A percentile compares a stretch with the other conserved stretches of the same genome.
Conservation (phyloP, 2,329 filamentous ascomycete genomes). For the Trichoderma atrobrunneum region DNA sequence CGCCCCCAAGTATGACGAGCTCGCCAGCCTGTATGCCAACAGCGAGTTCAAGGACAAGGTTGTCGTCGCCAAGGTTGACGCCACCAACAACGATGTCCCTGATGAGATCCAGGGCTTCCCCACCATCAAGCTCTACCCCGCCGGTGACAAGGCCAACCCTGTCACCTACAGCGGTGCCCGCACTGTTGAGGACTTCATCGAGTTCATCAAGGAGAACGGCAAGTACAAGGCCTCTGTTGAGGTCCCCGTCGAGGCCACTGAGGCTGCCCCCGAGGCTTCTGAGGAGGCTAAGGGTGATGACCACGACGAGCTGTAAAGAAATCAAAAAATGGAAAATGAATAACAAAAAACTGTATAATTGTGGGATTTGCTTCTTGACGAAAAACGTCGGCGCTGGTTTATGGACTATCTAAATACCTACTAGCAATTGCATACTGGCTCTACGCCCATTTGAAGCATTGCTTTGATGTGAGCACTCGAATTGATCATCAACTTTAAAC, state of each 20-base stretch:
- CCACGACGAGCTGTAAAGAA: constrained; percentile 76
- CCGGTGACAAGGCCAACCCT: constrained; percentile 80
- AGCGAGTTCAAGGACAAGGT: constrained; percentile 80
- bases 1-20: constrained; percentile 93
- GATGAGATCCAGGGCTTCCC: constrained; percentile 98
- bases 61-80: constrained; percentile 95
- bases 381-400: constrained; percentile 35
- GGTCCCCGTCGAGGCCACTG: constrained; percentile 52
- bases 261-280: constrained; percentile 51
- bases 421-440: constrained; percentile 28
- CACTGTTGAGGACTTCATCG: constrained; percentile 84
- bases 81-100: constrained; percentile 92
- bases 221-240: constrained; percentile 75
- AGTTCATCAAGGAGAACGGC: constrained; percentile 94
- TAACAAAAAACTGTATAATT: constrained; percentile 27
- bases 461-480: constrained; percentile 19
- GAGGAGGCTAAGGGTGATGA: constrained; percentile 52
- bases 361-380: constrained; percentile 33
- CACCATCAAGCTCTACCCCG: constrained; percentile 97
- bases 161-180: constrained; percentile 85
- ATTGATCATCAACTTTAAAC: constrained; percentile 10
- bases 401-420: constrained; percentile 23
- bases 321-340: constrained; percentile 14
- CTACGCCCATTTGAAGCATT: constrained; percentile 27
- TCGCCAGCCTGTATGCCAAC: constrained; percentile 73